Evolutionary conservation across 495 filamentous ascomycete genomes (phyloP).

Genomic region (Xylona heveae): DNA sequence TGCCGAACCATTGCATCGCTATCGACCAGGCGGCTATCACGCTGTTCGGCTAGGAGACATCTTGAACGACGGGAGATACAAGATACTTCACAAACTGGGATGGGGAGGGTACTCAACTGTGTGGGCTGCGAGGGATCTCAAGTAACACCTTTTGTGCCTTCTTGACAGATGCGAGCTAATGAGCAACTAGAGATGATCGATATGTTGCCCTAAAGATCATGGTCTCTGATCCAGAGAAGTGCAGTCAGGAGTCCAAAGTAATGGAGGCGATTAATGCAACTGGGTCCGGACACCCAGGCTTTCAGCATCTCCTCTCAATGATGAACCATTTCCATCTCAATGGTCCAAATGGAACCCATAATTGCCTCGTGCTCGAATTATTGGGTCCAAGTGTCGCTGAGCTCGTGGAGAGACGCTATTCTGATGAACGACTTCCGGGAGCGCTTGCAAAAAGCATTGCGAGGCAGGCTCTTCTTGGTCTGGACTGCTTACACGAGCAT

Average conservation of each 20-base stretch:
- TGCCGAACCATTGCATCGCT: too few species aligned
- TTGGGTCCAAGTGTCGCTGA: constrained; percentile 12
- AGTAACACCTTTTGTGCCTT: constrained; percentile 1
- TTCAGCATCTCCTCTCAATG: constrained; percentile 7
- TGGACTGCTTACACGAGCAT: too few species aligned
- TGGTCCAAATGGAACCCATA: constrained; percentile 17
- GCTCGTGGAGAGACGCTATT: too few species aligned
- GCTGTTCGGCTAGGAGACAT: constrained; percentile 18
- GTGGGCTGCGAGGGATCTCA: constrained; percentile 15
- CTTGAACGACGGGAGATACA: constrained; percentile 15
- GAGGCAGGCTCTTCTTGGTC: too few species aligned
- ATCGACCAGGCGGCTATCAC: constrained; percentile 16
- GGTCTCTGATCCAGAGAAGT: constrained; percentile 12
- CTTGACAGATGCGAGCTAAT: neutral
- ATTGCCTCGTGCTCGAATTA: constrained; percentile 15
- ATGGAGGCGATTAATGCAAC: constrained; percentile 5
- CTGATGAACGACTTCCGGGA: too few species aligned
- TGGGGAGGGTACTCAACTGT: constrained; percentile 16
- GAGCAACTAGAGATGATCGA: constrained; percentile 2
- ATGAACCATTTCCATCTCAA: constrained; percentile 13
- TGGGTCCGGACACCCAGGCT: too few species aligned
- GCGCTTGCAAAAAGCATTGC: too few species aligned
- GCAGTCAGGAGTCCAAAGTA: constrained; percentile 8
- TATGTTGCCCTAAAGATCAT: constrained; percentile 16
- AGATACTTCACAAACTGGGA: constrained; percentile 21